phyloP scores from a whole-genome alignment of 768 basidiomycete genomes.

The Trametes cingulata region DNA sequence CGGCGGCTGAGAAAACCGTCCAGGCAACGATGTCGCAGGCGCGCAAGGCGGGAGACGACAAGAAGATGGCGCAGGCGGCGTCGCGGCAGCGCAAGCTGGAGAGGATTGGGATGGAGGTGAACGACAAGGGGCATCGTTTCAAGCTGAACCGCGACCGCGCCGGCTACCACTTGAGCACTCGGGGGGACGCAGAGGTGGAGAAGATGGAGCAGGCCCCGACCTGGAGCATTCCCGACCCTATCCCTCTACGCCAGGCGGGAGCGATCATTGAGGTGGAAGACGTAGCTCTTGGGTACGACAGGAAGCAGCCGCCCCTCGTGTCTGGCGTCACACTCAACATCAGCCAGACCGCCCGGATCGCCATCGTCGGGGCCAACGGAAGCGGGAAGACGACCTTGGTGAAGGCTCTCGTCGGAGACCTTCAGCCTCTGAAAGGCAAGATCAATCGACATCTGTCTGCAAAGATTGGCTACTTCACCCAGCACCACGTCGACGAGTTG shows the following conservation, averaged over 20 bases:
- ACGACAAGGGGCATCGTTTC: conserved; percentile 27
- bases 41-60: conserved; percentile 25
- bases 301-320: conserved; percentile 13
- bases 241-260: conserved; percentile 21
- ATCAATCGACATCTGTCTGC: conserved; percentile 20
- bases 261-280: conserved; percentile 24
- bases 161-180: conserved; percentile 13
- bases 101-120: conserved; percentile 25
- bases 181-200: conserved; percentile 19
- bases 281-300: conserved; percentile 19
- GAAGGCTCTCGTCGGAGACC: conserved; percentile 25
- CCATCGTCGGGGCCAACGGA: conserved; percentile 26
- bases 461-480: conserved; percentile 27
- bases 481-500: conserved; percentile 27
- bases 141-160: conserved; percentile 27
- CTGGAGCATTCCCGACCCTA: conserved; percentile 22
- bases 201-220: conserved; percentile 21
- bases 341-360: conserved; percentile 21
- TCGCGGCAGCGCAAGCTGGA: conserved; percentile 18
- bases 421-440: conserved; percentile 20
- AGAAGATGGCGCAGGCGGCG: conserved; percentile 21
- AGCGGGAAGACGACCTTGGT: conserved; percentile 27
- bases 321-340: conserved; percentile 22
- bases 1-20: conserved; percentile 23
- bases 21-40: conserved; percentile 23